Conservation (phyloP, 73 alveolate genomes). For the Symbiodinium pilosum region DNA sequence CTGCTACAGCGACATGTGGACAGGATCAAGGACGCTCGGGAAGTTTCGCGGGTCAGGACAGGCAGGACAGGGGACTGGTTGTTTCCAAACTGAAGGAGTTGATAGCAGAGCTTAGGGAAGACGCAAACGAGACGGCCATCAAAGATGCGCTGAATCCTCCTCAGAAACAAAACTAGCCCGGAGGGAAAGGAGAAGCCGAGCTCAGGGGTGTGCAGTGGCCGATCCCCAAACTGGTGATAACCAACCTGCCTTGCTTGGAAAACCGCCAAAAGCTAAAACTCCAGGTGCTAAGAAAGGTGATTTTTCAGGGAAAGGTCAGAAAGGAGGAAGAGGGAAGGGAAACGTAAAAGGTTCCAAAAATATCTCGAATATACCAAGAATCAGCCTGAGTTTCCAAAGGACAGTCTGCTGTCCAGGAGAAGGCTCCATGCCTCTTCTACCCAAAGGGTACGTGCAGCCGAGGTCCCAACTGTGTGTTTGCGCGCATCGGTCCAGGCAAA, state of each 20-base stretch:
- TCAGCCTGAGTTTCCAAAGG: no score
- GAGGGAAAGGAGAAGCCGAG: background rate
- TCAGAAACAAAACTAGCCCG: background rate
- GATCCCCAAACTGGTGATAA: background rate
- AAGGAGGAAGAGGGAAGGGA: background rate
- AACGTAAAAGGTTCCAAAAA: background rate
- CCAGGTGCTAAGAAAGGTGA: background rate
- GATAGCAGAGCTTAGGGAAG: slow-evolving; percentile 5
- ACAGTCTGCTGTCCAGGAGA: no score
- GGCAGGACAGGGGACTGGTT: slow-evolving; percentile 28
- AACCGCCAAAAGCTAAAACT: background rate
- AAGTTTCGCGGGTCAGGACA: background rate
- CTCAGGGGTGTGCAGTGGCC: background rate
- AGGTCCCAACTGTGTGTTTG: no score
- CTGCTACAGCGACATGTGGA: slow-evolving; percentile 9
- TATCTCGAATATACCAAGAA: no score
- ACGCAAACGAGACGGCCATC: slow-evolving; percentile 26
- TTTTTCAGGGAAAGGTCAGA: background rate
- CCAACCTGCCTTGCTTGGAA: background rate
- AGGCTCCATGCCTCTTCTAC: no score
- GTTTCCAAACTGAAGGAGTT: background rate
- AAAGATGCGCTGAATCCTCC: slow-evolving; percentile 2
- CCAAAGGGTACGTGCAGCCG: no score
- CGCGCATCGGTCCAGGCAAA: background rate
- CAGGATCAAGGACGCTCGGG: background rate